Evolutionary conservation across 2,329 filamentous ascomycete species (phyloP).

Genomic region (Penicillium sp.): DNA sequence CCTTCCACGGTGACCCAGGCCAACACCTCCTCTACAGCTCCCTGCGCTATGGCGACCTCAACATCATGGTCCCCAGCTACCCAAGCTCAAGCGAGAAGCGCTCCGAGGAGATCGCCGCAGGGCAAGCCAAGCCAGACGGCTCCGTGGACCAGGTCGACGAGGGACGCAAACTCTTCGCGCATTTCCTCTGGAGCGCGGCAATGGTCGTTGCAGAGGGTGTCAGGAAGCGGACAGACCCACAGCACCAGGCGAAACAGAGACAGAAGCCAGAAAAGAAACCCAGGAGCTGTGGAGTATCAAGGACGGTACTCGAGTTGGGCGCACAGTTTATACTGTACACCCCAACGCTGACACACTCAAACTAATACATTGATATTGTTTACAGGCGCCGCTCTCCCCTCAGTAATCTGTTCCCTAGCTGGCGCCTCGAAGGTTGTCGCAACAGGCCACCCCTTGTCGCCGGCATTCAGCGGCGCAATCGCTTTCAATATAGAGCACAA

Average conservation of each 20-base stretch:
- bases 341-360: not conserved
- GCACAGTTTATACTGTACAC: constrained; percentile 15
- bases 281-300: constrained; percentile 37
- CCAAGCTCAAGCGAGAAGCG: constrained; percentile 31
- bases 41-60: constrained; percentile 34
- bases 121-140: constrained; percentile 5
- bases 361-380: not conserved
- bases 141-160: constrained; percentile 32
- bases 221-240: too few relatives aligned
- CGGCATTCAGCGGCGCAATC: constrained; percentile 37
- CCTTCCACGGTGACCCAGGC: constrained; percentile 47
- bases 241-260: not conserved
- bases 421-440: constrained; percentile 37
- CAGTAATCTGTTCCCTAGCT: constrained; percentile 31
- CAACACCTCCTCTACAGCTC: constrained; percentile 45
- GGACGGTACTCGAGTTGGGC: constrained; percentile 50
- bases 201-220: too few relatives aligned
- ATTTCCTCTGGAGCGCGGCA: constrained; percentile 52
- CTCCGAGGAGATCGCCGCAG: constrained; percentile 13
- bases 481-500: constrained; percentile 43
- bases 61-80: constrained; percentile 36
- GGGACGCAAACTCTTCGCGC: constrained; percentile 48
- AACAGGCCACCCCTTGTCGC: constrained; percentile 44
- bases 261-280: constrained; percentile 12
- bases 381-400: constrained; percentile 37